phyloP scores from a whole-genome alignment of 352 stramenopile species.

The Phytophthora sojae region DNA sequence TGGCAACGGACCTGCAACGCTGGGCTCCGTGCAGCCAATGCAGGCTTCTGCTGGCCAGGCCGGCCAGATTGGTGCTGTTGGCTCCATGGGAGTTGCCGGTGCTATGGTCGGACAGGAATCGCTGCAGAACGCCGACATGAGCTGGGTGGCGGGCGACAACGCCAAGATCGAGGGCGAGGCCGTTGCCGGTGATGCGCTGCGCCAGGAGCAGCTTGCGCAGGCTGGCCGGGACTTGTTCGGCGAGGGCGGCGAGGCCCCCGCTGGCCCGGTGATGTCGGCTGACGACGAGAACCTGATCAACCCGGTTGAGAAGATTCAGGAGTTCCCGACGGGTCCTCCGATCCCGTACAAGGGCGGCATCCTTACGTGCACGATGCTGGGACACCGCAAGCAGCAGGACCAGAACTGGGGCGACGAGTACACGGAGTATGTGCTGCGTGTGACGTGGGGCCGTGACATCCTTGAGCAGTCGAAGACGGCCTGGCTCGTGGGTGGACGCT shows the following conservation, averaged over 20 bases:
- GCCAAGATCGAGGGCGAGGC: constrained; percentile 81
- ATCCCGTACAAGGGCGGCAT: constrained; percentile 93
- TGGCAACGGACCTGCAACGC: constrained; percentile 59
- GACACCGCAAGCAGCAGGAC: constrained; percentile 89
- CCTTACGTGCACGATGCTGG: constrained; percentile 90
- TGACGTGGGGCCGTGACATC: constrained; percentile 90
- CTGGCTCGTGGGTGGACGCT: constrained; percentile 88
- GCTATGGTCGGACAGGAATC: constrained; percentile 82
- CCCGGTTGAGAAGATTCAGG: constrained; percentile 87
- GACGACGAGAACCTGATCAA: constrained; percentile 90
- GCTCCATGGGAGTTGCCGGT: constrained; percentile 75
- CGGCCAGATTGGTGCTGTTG: constrained; percentile 79
- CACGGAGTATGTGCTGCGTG: constrained; percentile 89
- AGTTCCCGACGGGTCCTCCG: constrained; percentile 89
- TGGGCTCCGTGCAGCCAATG: constrained; percentile 77
- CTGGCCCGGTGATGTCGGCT: constrained; percentile 84
- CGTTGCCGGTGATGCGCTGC: constrained; percentile 74
- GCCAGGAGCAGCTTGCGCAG: constrained; percentile 85
- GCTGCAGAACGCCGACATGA: constrained; percentile 85
- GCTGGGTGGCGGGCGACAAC: constrained; percentile 86
- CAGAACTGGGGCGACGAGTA: constrained; percentile 93
- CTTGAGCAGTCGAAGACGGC: constrained; percentile 90
- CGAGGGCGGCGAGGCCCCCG: constrained; percentile 77
- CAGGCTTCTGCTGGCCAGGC: constrained; percentile 73
- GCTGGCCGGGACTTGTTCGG: constrained; percentile 87